Conservation (phyloP, 495 filamentous ascomycete genomes). For the Aspergillus cavernicola region DNA sequence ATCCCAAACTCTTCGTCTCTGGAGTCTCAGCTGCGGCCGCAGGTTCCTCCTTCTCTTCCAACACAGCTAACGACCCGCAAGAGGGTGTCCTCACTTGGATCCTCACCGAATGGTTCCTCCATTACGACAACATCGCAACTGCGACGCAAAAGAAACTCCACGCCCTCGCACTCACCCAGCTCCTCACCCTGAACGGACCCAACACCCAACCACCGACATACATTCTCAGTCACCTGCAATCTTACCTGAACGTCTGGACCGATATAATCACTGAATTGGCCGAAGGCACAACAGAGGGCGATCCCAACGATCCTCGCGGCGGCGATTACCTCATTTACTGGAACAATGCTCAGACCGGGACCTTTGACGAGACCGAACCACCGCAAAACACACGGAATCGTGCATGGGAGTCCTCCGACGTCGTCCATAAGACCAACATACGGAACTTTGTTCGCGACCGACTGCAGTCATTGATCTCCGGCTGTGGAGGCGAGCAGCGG, state of each 20-base stretch:
- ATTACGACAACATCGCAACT: constrained; percentile 79
- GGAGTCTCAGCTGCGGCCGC: constrained; percentile 38
- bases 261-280: constrained; percentile 60
- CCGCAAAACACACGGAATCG: constrained; percentile 57
- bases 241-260: constrained; percentile 67
- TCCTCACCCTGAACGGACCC: constrained; percentile 62
- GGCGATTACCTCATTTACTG: constrained; percentile 53
- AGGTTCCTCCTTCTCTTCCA: not conserved
- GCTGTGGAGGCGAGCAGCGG: constrained; percentile 64
- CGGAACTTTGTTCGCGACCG: constrained; percentile 66
- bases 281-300: constrained; percentile 40
- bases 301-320: constrained; percentile 33
- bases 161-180: constrained; percentile 73
- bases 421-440: constrained; percentile 66
- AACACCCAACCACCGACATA: constrained; percentile 46
- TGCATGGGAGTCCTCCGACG: constrained; percentile 58
- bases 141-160: constrained; percentile 74
- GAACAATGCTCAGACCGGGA: constrained; percentile 33
- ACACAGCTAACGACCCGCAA: constrained; percentile 26
- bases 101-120: constrained; percentile 79
- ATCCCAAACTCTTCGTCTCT: constrained; percentile 60
- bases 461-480: constrained; percentile 60
- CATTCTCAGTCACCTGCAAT: constrained; percentile 59
- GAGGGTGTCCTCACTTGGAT: constrained; percentile 67
- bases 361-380: constrained; percentile 50